A percentile compares a stretch with the other conserved stretches of the same genome.
Conservation (phyloP, 2,329 filamentous ascomycete genomes). For the Venturia carpophila region DNA sequence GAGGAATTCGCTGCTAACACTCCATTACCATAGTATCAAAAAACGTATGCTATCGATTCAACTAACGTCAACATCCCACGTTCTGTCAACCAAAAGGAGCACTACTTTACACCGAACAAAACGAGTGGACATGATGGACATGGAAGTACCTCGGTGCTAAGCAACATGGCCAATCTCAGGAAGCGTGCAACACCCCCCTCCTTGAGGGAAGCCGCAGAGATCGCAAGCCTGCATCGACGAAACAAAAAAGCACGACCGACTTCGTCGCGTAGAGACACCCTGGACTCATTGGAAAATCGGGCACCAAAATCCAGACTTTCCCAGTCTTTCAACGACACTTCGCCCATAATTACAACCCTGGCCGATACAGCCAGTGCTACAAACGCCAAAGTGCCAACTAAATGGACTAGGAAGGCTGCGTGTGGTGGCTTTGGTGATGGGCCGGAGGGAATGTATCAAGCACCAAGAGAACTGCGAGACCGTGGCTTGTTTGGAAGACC, state of each 20-base stretch:
- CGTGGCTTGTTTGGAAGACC: not conserved
- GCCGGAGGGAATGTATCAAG: not conserved
- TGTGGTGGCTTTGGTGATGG: constrained; percentile 34
- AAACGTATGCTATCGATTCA: not conserved
- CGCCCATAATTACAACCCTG: constrained; percentile 31
- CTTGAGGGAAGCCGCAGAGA: constrained; percentile 46
- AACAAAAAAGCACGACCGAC: constrained; percentile 40
- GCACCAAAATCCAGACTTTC: constrained; percentile 15
- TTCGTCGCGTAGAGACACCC: constrained; percentile 8
- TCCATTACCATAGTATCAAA: not conserved
- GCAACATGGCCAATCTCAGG: constrained; percentile 23
- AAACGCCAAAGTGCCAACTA: constrained; percentile 19
- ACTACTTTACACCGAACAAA: not conserved
- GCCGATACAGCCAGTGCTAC: constrained; percentile 28
- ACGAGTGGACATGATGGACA: not conserved
- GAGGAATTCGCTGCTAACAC: not conserved
- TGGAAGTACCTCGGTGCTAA: not conserved
- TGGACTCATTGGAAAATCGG: constrained; percentile 16
- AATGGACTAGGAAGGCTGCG: constrained; percentile 22
- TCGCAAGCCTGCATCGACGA: constrained; percentile 42
- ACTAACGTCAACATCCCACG: not conserved
- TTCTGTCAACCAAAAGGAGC: not conserved
- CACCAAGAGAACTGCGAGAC: not conserved
- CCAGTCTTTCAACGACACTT: constrained; percentile 25
- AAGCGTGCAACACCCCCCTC: constrained; percentile 48